Evolutionary conservation across 2,329 filamentous ascomycete genomes (phyloP), one percentile per base, ranked within the genome.

Genomic region (Biscogniauxia sp.): DNA sequence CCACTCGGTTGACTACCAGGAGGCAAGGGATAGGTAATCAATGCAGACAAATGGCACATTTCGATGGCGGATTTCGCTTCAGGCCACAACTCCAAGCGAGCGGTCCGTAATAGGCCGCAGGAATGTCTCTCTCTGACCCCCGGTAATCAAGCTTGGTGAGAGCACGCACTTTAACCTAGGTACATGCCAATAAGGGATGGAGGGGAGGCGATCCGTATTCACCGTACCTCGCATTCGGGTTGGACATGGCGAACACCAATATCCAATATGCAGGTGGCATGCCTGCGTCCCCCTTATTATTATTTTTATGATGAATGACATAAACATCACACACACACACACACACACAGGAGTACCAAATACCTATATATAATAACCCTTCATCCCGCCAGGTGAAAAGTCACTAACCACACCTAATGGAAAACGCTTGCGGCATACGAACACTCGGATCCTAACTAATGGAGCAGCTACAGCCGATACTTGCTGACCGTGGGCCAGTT

Each of bases 401-500:
- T 32, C 28, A 32, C 28, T 7, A 9, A 45, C 17, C n/a, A n/a
- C 6, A 15, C 15, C 37, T 17, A n/a, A 6, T n/a, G 37, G 6
- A n/a, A 45, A 45, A n/a, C 17, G 11, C 11, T 2, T 9, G 13
- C 37, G 25, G 17, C 11, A 28, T 32, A 5, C 28, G 3, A 28
- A 28, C 8, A 54, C 26, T 26, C 55, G 11, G 2, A 52, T 9
- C 15, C 13, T 20, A 53, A 41, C 26, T 26, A 13, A 65, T 67
- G 65, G 64, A 62, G 11, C 59, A 55, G 20, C 49, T 66, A 32
- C 20, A 52, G 53, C 41, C 26, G 1, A 20, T 64, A 13, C 17
- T 67, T 26, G 59, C 56, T n/a, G 62, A 67, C n/a, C 61, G 65
- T 26, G 59, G 55, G 23, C 59, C 65, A 13, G 54, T 63, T 41